Evolutionary conservation across 495 filamentous ascomycete species (phyloP), one percentile per base, ranked within the genome.

Genomic region (Trichoderma reesei): DNA sequence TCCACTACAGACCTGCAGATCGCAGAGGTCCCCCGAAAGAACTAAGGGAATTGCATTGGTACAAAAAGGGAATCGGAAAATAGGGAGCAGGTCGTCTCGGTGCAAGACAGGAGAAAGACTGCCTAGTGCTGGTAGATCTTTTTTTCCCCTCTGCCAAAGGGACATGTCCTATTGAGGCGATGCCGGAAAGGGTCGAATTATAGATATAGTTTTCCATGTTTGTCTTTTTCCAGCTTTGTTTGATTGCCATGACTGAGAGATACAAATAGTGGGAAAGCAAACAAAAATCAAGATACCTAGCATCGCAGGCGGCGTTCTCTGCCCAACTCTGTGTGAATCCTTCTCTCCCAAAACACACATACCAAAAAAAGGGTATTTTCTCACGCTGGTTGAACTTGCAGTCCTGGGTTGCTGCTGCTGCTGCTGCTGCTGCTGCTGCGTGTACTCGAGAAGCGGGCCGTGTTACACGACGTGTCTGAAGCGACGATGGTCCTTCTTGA

Each of bases 11-110:
- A 71, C 75, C 72, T 81, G 59, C 68, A 72, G 65, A 80, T 80
- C 70, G 75, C 73, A 71, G 79, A 82, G 62, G 76, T 82, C 18
- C 69, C 81, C 73, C 80, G 79, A 74, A 75, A 73, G 74, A 62
- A 61, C 38, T 69, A 65, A 72, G 39, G 48, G n/a, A 41, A 64
- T 51, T 26, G 62, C 59, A 60, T 54, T 63, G 36, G 64, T 51
- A 67, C 56, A 33, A 59, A 65, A 54, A 61, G 26, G 33, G 61
- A 44, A 36, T 26, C 26, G 60, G 20, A 31, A 20, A 36, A 6
- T 60, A 20, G 56, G 39, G 54, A 67, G 72, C 63, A 65, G 65
- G 76, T 75, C 76, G 76, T 77, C 72, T 76, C 72, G 71, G 73
- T 26, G 26, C 26, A 26, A 26, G 26, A 26, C 1, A 26, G 26